phyloP scores from a whole-genome alignment of 495 filamentous ascomycete species.

The Penicillium riverlandense region DNA sequence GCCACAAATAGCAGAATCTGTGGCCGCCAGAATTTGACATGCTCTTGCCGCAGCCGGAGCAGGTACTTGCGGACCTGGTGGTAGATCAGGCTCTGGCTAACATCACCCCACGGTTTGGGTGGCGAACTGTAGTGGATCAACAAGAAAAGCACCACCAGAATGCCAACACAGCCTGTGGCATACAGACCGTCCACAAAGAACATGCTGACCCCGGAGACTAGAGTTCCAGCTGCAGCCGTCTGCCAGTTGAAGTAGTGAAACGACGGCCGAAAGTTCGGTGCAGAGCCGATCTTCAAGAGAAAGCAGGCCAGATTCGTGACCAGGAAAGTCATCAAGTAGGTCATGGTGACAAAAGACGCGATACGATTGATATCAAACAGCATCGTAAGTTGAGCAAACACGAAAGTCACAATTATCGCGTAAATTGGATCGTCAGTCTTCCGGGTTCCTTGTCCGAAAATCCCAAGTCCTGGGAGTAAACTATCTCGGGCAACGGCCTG shows the following conservation, averaged over 20 bases:
- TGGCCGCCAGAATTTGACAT: conserved; percentile 89
- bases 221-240: conserved; percentile 65
- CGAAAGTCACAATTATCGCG: conserved; percentile 70
- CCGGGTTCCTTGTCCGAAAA: conserved; percentile 71
- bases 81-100: conserved; percentile 83
- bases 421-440: conserved; percentile 68
- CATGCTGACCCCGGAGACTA: conserved; percentile 73
- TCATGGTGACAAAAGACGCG: conserved; percentile 82
- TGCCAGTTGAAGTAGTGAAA: conserved; percentile 87
- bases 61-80: conserved; percentile 89
- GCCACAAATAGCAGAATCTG: conserved; percentile 82
- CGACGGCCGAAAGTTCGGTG: conserved; percentile 81
- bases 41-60: conserved; percentile 72
- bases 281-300: conserved; percentile 83
- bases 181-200: conserved; percentile 85
- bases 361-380: conserved; percentile 84
- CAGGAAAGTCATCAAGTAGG: conserved; percentile 62
- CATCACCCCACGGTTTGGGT: conserved; percentile 85
- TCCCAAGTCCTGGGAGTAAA: conserved; percentile 64
- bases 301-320: conserved; percentile 81
- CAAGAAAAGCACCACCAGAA: conserved; percentile 69
- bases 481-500: conserved; percentile 79
- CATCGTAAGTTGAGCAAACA: conserved; percentile 73
- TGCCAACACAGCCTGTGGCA: conserved; percentile 65
- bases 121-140: conserved; percentile 80